Evolutionary conservation across 108 stramenopile genomes (phyloP).

Genomic region (Nannochloropsis gaditana): DNA sequence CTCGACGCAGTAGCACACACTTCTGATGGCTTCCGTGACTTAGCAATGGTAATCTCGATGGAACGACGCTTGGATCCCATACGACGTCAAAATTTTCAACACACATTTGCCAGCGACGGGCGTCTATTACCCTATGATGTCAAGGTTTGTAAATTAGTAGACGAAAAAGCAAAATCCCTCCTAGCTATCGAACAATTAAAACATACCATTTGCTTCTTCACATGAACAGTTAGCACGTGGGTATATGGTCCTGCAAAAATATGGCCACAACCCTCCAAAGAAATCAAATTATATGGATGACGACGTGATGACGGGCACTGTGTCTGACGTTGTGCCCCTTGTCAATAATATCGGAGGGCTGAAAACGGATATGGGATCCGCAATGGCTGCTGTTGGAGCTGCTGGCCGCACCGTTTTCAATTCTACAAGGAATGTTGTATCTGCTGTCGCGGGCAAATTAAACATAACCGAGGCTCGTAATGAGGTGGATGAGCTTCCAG

Average conservation of each 20-base stretch:
- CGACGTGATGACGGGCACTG: no score
- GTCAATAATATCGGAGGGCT: neutral
- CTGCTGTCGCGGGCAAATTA: neutral
- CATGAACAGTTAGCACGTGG: neutral
- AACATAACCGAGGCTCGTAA: conserved; percentile 6
- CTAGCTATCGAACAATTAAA: no score
- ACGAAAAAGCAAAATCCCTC: no score
- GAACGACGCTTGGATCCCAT: neutral
- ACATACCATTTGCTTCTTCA: no score
- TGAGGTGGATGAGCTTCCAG: neutral
- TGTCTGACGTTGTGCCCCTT: no score
- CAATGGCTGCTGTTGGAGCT: conserved; percentile 9
- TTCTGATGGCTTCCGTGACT: conserved; percentile 46
- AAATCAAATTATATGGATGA: neutral
- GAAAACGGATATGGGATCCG: neutral
- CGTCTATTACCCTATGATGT: neutral
- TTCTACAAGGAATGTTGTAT: neutral
- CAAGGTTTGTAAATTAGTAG: neutral
- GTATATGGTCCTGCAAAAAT: neutral
- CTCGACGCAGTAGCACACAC: conserved; percentile 53
- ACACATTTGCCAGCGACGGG: neutral
- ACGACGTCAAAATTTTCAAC: neutral
- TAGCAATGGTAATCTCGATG: conserved; percentile 26
- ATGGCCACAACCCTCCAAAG: neutral
- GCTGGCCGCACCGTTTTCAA: neutral